Percentiles rank a stretch among this genome's conserved stretches.
Conservation (phyloP, 768 basidiomycete species). For the Kwoniella sp. region DNA sequence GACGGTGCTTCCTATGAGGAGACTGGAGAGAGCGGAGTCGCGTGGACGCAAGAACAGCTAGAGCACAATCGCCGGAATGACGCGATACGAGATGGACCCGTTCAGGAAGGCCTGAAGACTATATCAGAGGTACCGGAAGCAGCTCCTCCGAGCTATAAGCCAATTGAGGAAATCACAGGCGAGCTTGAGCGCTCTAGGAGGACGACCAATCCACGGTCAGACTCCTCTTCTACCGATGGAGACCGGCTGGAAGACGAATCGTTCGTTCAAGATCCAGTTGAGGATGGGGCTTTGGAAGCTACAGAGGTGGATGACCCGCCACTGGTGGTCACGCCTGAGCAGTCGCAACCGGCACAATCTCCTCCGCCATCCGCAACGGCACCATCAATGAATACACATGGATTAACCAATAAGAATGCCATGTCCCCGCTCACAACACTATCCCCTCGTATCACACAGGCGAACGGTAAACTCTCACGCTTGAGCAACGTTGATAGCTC, state of each 20-base stretch:
- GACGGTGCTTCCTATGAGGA: slow-evolving; percentile 3
- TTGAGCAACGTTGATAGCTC: too few relatives aligned
- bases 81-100: neutral
- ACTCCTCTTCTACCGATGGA: neutral
- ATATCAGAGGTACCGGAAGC: neutral
- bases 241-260: slow-evolving; percentile 8
- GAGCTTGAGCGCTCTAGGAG: too few relatives aligned
- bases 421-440: too few relatives aligned
- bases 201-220: too few relatives aligned
- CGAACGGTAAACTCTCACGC: too few relatives aligned
- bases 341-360: neutral
- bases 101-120: neutral
- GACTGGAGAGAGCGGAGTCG: slow-evolving; percentile 5
- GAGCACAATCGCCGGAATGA: slow-evolving; percentile 2
- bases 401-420: too few relatives aligned
- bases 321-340: slow-evolving; percentile 1
- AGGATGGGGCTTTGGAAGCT: slow-evolving; percentile 1
- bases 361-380: too few relatives aligned
- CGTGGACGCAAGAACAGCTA: slow-evolving; percentile 12
- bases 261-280: neutral
- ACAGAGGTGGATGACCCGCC: slow-evolving; percentile 10
- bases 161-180: too few relatives aligned
- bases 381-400: too few relatives aligned
- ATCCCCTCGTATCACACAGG: too few relatives aligned
- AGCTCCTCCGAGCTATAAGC: too few relatives aligned